Evolutionary conservation across 2,329 filamentous ascomycete species (phyloP), one percentile per base, ranked within the genome.

Genomic region (Colletotrichum orbiculare): DNA sequence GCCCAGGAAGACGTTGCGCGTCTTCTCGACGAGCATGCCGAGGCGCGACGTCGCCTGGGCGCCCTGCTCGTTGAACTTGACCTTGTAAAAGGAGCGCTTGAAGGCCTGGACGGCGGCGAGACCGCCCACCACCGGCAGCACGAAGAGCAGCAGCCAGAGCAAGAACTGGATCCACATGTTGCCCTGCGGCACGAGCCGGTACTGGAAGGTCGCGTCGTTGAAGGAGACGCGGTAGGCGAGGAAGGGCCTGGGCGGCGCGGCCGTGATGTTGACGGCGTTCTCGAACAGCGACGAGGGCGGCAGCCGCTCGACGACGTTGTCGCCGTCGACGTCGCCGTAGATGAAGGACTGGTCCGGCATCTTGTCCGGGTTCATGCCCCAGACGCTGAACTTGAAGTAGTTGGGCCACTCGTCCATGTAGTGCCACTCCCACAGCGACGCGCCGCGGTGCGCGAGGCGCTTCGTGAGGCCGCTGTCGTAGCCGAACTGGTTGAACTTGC

Each of bases 341-440:
- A 80, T 12, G 43, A 66, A 82, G 4, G 83, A 83, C 67, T 87
- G 81, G 73, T 91, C 88, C 0, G 88, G 88, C 69, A 84, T 75
- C 25, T 87, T 87, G 73, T 89, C 83, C 0, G 84, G 82, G 70
- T 90, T 88, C 73, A 90, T 87, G 56, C 88, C 89, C 88, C 89
- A 91, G 8, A 89, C 80, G 69, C 89, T 91, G 66, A 90, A 76
- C 70, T 90, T 87, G 65, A 87, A 84, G 52, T 83, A 76, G 7
- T 84, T 83, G 11, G 89, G 89, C 83, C 87, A 91, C 71, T 91
- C 88, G 2, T 82, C 80, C 81, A 89, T 84, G 64, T 89, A 87
- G 67, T 87, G 80, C 70, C 84, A 86, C 13, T 80, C 76, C 89
- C 89, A 91, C 7, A 78, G 75, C 7, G 81, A 79, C 56, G 86